phyloP scores from a whole-genome alignment of 2,329 filamentous ascomycete species.

The Aspergillus tanneri region DNA sequence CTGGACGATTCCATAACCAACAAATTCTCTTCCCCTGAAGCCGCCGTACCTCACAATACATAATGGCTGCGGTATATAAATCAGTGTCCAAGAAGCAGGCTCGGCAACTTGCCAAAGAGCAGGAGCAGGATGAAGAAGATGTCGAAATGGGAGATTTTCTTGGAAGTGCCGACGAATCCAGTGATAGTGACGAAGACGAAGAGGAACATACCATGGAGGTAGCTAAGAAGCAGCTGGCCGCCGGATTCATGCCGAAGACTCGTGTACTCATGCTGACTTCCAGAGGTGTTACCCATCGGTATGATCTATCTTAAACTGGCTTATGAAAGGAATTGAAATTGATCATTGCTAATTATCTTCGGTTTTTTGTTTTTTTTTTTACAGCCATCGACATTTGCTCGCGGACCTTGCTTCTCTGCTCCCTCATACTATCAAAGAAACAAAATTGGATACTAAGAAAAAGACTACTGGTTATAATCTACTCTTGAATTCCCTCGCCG shows the following conservation, averaged over 20 bases:
- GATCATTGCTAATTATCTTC: slow-evolving; percentile 5
- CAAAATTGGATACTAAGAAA: slow-evolving; percentile 94
- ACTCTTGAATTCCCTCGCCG: slow-evolving; percentile 73
- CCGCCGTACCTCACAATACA: slow-evolving; percentile 21
- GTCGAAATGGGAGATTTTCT: slow-evolving; percentile 40
- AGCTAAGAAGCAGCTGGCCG: slow-evolving; percentile 34
- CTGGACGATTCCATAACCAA: slow-evolving; percentile 12
- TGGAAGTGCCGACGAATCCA: slow-evolving; percentile 38
- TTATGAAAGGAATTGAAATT: neutral
- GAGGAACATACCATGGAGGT: slow-evolving; percentile 17
- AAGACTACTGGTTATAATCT: slow-evolving; percentile 60
- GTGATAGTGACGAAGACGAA: slow-evolving; percentile 40
- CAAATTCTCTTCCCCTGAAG: slow-evolving; percentile 13
- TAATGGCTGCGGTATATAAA: slow-evolving; percentile 74
- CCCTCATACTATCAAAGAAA: slow-evolving; percentile 89
- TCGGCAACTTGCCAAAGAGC: slow-evolving; percentile 49
- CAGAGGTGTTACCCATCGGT: slow-evolving; percentile 86
- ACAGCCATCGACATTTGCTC: slow-evolving; percentile 85
- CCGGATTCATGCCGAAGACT: slow-evolving; percentile 46
- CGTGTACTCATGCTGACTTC: slow-evolving; percentile 88
- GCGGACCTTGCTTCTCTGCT: slow-evolving; percentile 86
- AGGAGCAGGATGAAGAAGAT: slow-evolving; percentile 50
- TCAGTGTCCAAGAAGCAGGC: slow-evolving; percentile 62
- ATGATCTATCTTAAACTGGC: slow-evolving; percentile 25
- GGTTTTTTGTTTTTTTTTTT: slow-evolving; percentile 15